Percentiles rank a stretch among this genome's conserved stretches.
Evolutionary conservation across 805 yeast genomes (phyloP).

Genomic region (Saccharomycopsis sp.): DNA sequence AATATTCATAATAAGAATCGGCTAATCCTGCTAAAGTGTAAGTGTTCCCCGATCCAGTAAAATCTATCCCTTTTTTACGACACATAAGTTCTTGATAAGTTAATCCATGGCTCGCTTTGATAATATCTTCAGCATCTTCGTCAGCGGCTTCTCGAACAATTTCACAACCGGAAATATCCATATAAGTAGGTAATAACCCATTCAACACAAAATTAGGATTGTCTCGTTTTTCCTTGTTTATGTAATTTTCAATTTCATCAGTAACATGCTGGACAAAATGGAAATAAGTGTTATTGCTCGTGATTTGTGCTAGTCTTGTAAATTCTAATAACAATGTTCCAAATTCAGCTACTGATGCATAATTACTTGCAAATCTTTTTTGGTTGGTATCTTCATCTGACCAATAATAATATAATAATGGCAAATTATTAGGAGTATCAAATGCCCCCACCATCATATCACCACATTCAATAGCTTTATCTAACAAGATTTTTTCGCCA

Average conservation of each 20-base stretch:
- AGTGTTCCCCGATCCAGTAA: slow-evolving; percentile 17
- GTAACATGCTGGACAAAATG: slow-evolving; percentile 43
- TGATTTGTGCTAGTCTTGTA: slow-evolving; percentile 43
- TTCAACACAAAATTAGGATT: slow-evolving; percentile 31
- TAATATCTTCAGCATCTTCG: slow-evolving; percentile 23
- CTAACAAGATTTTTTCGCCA: slow-evolving; percentile 28
- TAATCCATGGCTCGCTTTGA: slow-evolving; percentile 31
- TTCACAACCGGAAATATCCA: slow-evolving; percentile 49
- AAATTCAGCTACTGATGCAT: slow-evolving; percentile 37
- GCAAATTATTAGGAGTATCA: slow-evolving; percentile 54
- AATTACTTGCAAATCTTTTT: slow-evolving; percentile 31
- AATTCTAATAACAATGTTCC: slow-evolving; percentile 48
- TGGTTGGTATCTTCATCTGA: slow-evolving; percentile 28
- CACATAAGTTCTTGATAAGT: slow-evolving; percentile 32
- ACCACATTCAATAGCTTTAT: slow-evolving; percentile 39
- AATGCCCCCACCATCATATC: slow-evolving; percentile 46
- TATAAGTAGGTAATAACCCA: slow-evolving; percentile 36
- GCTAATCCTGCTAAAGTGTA: slow-evolving; percentile 36
- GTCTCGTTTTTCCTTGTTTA: slow-evolving; percentile 22
- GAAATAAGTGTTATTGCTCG: slow-evolving; percentile 41
- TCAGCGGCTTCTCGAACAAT: slow-evolving; percentile 29
- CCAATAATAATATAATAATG: slow-evolving; percentile 41
- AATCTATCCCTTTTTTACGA: slow-evolving; percentile 24
- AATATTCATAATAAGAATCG: slow-evolving; percentile 43
- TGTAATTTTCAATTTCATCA: slow-evolving; percentile 28